These are phyloP conservation scores for Plasmopara viticola DNA, from an alignment of 352 stramenopile species.

Conservation along the genomic window DNA sequence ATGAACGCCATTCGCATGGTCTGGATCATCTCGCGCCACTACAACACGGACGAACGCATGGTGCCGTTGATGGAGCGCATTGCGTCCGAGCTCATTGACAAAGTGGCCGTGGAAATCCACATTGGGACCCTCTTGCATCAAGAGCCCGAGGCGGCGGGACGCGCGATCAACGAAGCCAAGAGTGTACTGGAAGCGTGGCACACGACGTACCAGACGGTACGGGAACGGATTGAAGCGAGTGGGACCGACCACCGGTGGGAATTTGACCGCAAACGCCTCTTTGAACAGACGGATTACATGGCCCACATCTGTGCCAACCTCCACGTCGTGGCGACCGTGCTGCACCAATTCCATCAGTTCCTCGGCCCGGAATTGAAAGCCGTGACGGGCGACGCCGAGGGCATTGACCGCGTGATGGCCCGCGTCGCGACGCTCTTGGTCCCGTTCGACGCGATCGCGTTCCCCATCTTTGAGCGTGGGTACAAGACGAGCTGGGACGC, in stretches of 20 bases:
- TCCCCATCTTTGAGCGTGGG: constrained; percentile 90
- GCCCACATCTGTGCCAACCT: constrained; percentile 92
- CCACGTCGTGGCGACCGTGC: constrained; percentile 87
- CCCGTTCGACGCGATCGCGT: constrained; percentile 85
- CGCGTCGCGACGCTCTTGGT: constrained; percentile 80
- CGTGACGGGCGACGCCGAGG: constrained; percentile 91
- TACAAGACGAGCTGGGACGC: constrained; percentile 94
- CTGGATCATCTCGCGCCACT: constrained; percentile 96
- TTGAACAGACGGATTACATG: constrained; percentile 97
- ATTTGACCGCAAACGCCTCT: constrained; percentile 92
- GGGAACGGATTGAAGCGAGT: constrained; percentile 91
- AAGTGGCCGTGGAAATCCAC: constrained; percentile 89
- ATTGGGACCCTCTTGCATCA: constrained; percentile 87
- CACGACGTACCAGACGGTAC: constrained; percentile 92
- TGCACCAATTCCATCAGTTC: constrained; percentile 96
- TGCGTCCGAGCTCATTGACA: constrained; percentile 90
- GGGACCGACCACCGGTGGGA: constrained; percentile 94
- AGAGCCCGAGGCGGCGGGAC: constrained; percentile 62
- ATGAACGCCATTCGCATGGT: constrained; percentile 97
- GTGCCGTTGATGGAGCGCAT: constrained; percentile 95
- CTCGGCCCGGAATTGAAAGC: constrained; percentile 93
- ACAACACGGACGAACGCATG: constrained; percentile 97
- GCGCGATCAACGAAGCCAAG: constrained; percentile 85
- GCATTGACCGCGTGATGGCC: constrained; percentile 92
- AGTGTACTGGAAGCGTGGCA: constrained; percentile 92